These are phyloP conservation scores for Diaporthe citri DNA, from an alignment of 2,329 filamentous ascomycete species.

Conservation along the genomic window DNA sequence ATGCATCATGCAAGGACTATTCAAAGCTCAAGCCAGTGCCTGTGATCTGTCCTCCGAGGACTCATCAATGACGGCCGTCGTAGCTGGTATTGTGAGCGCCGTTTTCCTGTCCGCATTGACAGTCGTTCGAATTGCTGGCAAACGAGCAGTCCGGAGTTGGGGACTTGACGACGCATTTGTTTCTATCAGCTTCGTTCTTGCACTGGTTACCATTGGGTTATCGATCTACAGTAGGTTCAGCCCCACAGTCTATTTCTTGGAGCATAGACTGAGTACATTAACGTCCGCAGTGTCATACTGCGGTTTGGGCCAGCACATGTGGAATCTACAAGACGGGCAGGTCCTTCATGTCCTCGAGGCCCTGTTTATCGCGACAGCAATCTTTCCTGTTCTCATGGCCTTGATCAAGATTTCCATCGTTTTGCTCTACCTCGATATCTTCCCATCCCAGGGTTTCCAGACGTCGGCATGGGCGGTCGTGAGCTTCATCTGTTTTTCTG, in stretches of 20 bases:
- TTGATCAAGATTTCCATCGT: not conserved
- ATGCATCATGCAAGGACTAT: not conserved
- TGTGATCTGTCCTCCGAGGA: not conserved
- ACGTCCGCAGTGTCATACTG: not conserved
- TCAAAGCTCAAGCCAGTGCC: slow-evolving; percentile 1
- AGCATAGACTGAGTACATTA: not conserved
- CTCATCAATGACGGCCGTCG: not conserved
- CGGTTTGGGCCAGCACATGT: slow-evolving; percentile 6
- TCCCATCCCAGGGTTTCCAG: not conserved
- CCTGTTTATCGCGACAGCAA: not conserved
- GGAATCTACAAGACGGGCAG: slow-evolving; percentile 4
- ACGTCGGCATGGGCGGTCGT: not conserved
- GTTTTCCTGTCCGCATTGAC: not conserved
- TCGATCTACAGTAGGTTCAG: not conserved
- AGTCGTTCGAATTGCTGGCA: not conserved
- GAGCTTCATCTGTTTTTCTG: not conserved
- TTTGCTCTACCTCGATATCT: not conserved
- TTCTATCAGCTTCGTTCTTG: not conserved
- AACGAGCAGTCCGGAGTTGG: not conserved
- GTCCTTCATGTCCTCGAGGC: not conserved
- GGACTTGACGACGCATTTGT: not conserved
- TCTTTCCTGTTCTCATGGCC: not conserved
- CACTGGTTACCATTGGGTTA: not conserved
- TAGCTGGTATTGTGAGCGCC: not conserved
- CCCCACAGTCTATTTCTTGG: not conserved